These are phyloP conservation scores for Sechiopsis laciniata DNA, from an alignment of 306 rosid species.

Conservation along the genomic window DNA sequence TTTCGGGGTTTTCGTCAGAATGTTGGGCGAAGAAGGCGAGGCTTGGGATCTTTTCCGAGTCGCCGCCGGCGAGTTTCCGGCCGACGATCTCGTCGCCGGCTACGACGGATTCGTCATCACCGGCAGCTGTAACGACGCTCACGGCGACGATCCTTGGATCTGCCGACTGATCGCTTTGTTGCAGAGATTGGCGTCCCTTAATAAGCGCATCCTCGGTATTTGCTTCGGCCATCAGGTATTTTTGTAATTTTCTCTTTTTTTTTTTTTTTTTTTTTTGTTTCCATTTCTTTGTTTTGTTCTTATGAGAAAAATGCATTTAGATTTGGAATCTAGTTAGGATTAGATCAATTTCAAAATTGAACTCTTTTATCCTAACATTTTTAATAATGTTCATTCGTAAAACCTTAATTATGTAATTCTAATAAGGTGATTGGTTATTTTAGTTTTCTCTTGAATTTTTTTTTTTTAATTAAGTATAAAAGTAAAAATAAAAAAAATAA, in stretches of 20 bases:
- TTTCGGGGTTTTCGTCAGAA: conserved; percentile 58
- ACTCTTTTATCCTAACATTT: no score
- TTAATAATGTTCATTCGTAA: no score
- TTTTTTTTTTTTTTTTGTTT: background rate
- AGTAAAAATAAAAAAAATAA: no score
- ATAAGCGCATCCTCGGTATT: conserved; percentile 67
- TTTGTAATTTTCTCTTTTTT: background rate
- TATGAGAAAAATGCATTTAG: no score
- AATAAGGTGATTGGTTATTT: no score
- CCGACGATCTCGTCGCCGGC: conserved; percentile 28
- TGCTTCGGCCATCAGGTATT: conserved; percentile 46
- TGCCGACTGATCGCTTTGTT: conserved; percentile 42
- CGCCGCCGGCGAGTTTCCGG: conserved; percentile 49
- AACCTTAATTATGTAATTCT: no score
- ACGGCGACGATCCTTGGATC: conserved; percentile 77
- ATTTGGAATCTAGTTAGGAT: no score
- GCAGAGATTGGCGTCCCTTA: conserved; percentile 40
- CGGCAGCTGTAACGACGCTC: conserved; percentile 85
- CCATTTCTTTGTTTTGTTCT: no score
- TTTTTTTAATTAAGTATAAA: no score
- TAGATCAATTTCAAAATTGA: no score
- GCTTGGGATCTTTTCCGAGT: conserved; percentile 63
- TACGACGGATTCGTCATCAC: conserved; percentile 72
- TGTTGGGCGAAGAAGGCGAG: conserved; percentile 76
- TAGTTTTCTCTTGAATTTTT: no score